These are phyloP conservation scores for Termitomyces sp. DNA, from an alignment of 768 basidiomycete species.

Conservation along the genomic window DNA sequence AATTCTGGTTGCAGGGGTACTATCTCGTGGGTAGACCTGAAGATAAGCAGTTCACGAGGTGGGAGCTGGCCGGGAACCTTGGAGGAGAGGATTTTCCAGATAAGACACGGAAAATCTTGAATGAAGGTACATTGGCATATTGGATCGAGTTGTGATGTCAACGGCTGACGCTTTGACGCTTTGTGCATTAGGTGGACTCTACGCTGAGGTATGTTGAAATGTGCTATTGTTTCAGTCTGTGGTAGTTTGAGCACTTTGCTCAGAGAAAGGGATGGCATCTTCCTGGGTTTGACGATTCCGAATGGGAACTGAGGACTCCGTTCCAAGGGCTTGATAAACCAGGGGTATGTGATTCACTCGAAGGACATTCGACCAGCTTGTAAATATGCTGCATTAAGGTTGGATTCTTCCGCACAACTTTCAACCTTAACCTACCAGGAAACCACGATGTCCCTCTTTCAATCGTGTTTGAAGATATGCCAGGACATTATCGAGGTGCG, in stretches of 20 bases:
- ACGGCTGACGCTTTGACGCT: not conserved
- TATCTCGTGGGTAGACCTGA: constrained; percentile 10
- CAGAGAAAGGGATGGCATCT: constrained; percentile 15
- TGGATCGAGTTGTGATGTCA: not conserved
- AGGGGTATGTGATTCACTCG: constrained; percentile 4
- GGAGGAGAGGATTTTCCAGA: constrained; percentile 13
- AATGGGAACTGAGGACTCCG: constrained; percentile 12
- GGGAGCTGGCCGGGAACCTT: constrained; percentile 12
- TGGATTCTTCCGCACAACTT: constrained; percentile 14
- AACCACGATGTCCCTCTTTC: constrained; percentile 11
- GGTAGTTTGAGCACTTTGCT: not conserved
- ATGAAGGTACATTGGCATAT: constrained; percentile 8
- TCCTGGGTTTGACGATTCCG: constrained; percentile 13
- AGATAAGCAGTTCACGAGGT: constrained; percentile 9
- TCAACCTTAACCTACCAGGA: constrained; percentile 8
- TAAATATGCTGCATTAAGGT: constrained; percentile 3
- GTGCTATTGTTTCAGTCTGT: not conserved
- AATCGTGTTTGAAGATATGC: constrained; percentile 5
- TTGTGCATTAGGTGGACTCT: constrained; percentile 8
- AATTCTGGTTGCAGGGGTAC: constrained; percentile 4
- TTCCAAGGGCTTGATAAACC: constrained; percentile 11
- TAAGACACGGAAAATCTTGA: constrained; percentile 12
- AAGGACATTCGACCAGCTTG: not conserved
- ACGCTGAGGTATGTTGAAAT: constrained; percentile 8
- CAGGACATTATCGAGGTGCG: constrained; percentile 11